Evolutionary conservation across 139 green algal genomes (phyloP), one percentile per base, ranked within the genome.

Genomic region (Volvox africanus): DNA sequence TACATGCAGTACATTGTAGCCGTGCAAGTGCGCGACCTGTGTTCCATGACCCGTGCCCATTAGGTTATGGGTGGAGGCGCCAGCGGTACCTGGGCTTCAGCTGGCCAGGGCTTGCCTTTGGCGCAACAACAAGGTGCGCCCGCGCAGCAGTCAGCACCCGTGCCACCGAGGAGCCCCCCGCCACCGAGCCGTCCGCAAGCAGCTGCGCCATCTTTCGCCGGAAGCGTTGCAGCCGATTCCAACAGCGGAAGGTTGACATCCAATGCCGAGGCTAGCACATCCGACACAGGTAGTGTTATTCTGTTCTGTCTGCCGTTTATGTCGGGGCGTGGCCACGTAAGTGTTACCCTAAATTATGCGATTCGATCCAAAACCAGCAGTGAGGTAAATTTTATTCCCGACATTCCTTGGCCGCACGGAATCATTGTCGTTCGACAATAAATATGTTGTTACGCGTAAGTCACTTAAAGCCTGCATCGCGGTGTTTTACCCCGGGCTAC

Each of bases 201-300:
- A 61, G 61, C 18, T 61, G 13, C 61, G 2, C 30, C n/a, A 21
- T 28, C 80, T 18, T 55, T 17, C 1, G 30, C 80, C 36, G 80
- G 28, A 1, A 12, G 28, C 55, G 5, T 61, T n/a, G 61, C 30
- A 32, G 11, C 82, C 2, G 82, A 61, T 67, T 13, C 33, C 13
- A 30, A 76, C 61, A 61, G 61, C n/a, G 30, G 81, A 61, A 28
- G 82, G 32, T 13, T 36, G 65, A 2, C 65, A 0, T 89, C 84
- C 0, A 37, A 89, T 44, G 68, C 84, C 2, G 86, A 90, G 73
- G 86, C 86, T 55, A 90, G 71, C 73, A 76, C 73, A 1, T 90
- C 86, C 22, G 86, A 90, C n/a, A 90, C 55, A 5, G 32, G 86
- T 90, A 33, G 44, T 55, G 44, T 55, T 55, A 5, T 55, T 55